These are phyloP conservation scores for Kazachstania sp. DNA, from an alignment of 1,139 yeast species.

Conservation along the genomic window DNA sequence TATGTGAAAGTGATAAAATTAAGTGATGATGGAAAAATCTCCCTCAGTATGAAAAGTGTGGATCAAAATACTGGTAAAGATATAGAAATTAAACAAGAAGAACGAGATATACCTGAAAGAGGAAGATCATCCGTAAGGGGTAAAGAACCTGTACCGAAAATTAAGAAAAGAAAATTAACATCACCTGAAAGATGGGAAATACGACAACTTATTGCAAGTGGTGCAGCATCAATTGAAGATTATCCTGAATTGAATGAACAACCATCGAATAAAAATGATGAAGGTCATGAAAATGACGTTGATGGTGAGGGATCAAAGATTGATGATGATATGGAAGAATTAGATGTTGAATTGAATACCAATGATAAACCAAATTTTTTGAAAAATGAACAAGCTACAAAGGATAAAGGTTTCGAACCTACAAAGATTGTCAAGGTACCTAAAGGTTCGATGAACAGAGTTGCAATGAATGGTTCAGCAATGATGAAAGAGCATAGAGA, in stretches of 20 bases:
- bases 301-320: not conserved
- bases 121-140: constrained; percentile 19
- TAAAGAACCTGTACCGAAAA: constrained; percentile 8
- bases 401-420: constrained; percentile 42
- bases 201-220: constrained; percentile 72
- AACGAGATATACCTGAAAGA: constrained; percentile 10
- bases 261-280: constrained; percentile 21
- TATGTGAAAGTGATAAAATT: constrained; percentile 51
- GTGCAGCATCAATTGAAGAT: constrained; percentile 60
- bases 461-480: constrained; percentile 70
- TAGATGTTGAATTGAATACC: constrained; percentile 64
- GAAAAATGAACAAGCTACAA: constrained; percentile 38
- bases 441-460: constrained; percentile 68
- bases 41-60: constrained; percentile 61
- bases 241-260: constrained; percentile 62
- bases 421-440: constrained; percentile 58
- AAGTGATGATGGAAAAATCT: constrained; percentile 43
- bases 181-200: constrained; percentile 92
- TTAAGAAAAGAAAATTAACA: constrained; percentile 45
- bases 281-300: not conserved
- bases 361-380: constrained; percentile 64
- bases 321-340: constrained; percentile 43
- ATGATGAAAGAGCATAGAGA: constrained; percentile 61
- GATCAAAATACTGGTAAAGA: constrained; percentile 63
- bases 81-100: constrained; percentile 9